phyloP scores from a whole-genome alignment of 2,329 filamentous ascomycete genomes.

The Nemania bipapillata region DNA sequence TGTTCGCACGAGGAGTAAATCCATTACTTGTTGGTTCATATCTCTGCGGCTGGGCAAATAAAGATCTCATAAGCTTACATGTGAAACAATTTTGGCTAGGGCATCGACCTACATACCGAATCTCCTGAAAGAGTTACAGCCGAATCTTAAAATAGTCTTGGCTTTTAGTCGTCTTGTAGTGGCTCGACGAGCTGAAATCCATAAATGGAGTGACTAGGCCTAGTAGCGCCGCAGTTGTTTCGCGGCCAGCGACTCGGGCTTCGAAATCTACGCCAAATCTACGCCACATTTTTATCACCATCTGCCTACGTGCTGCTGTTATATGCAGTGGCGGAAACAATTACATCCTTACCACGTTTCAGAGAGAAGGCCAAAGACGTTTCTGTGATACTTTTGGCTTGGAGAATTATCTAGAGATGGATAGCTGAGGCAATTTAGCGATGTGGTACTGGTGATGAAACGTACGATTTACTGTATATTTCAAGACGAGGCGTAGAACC shows the following conservation, averaged over 20 bases:
- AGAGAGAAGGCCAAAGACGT: not conserved
- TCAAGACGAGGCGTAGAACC: not conserved
- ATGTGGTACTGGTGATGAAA: too few species aligned
- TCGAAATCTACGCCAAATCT: not conserved
- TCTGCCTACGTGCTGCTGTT: not conserved
- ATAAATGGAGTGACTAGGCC: not conserved
- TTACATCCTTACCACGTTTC: slow-evolving; percentile 12
- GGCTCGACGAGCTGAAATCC: slow-evolving; percentile 19
- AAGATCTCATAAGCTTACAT: not conserved
- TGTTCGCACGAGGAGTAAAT: not conserved
- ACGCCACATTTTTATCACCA: not conserved
- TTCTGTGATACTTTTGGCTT: not conserved
- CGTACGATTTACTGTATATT: not conserved
- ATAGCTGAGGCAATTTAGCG: not conserved
- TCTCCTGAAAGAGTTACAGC: not conserved
- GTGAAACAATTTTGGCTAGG: not conserved
- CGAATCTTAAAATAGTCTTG: not conserved
- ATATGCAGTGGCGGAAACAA: not conserved
- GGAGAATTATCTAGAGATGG: not conserved
- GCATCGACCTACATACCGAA: not conserved
- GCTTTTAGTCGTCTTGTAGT: slow-evolving; percentile 4
- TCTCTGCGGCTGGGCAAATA: not conserved
- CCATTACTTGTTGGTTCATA: not conserved
- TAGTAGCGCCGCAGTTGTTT: slow-evolving; percentile 10
- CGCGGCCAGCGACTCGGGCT: slow-evolving; percentile 16